Base-by-base conservation (phyloP, 148 eudicot genomes). In the Rhododendron griersonianum region DNA sequence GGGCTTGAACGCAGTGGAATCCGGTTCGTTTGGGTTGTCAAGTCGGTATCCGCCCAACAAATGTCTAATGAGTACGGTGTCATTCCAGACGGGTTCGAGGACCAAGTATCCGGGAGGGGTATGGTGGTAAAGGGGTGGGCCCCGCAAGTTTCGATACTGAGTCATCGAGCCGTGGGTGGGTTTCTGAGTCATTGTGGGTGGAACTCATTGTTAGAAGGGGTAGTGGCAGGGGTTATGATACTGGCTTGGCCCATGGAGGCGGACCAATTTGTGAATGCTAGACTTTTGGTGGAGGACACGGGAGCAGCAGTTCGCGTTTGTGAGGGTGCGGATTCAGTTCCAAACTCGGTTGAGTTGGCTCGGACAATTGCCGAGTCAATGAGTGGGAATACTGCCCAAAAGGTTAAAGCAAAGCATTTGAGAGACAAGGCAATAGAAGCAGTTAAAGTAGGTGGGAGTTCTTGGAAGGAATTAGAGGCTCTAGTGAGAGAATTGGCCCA, bases 181-280 rank as follows among this genome's bases (percentile, higher is more conserved):
- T 94, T 94, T 51, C n/a, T 92, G 81, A 92, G 92, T 87, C 98
- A 94, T 16, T 94, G 94, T 47, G 95, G 95, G 45, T 93, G 92
- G 95, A 94, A 93, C 92, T 92, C 98, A 6, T 48, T 87, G 41
- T n/a, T 92, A 76, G 98, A 94, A 88, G 90, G 92, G 13, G 23
- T 92, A 25, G 85, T 76, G 33, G 92, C 87, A 0, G 92, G 96
- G 55, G 92, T 92, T 44, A 91, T 89, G 92, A 82, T 95, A 83
- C 35, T 95, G 85, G 91, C 88, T 7, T 93, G 98, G 94, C 98
- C 98, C 21, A 93, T 92, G 92, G 94, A 93, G 83, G 93, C 91
- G 9, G 98, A 93, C 87, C 98, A 95, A 44, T 92, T 85, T 81
- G 45, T 91, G 19, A 88, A 92, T 84, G 94, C 94, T 0, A 85